Evolutionary conservation across 129 eudicot species (phyloP).

Genomic region (Centrapalus pauciflorus): DNA sequence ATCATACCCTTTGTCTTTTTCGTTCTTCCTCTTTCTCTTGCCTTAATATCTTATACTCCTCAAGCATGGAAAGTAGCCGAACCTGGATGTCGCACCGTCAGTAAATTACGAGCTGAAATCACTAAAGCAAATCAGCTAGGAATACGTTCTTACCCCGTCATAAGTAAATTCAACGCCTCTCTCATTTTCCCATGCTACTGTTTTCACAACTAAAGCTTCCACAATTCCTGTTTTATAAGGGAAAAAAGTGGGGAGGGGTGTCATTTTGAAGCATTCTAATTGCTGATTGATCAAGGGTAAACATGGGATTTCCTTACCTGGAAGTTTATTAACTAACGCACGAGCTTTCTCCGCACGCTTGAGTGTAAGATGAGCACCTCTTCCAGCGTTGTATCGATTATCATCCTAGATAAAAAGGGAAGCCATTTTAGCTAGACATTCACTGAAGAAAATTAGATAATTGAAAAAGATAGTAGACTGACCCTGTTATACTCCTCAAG

Average conservation of each 20-base stretch:
- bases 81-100: slow-evolving; percentile 37
- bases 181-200: slow-evolving; percentile 73
- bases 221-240: slow-evolving; percentile 64
- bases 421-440: background rate
- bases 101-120: background rate
- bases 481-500: slow-evolving; percentile 92
- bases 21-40: slow-evolving; percentile 82
- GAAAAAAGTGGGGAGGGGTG: background rate
- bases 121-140: background rate
- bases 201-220: slow-evolving; percentile 58
- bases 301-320: slow-evolving; percentile 50
- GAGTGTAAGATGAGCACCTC: slow-evolving; percentile 91
- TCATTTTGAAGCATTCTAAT: background rate
- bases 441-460: background rate
- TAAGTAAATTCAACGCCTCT: slow-evolving; percentile 65
- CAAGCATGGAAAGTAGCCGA: slow-evolving; percentile 83
- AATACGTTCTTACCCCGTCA: slow-evolving; percentile 65
- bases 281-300: background rate
- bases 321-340: slow-evolving; percentile 74
- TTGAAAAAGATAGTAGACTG: background rate
- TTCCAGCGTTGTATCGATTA: slow-evolving; percentile 83
- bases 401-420: slow-evolving; percentile 53
- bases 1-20: slow-evolving; percentile 76
- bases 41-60: slow-evolving; percentile 56
- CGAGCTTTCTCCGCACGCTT: slow-evolving; percentile 99